These are phyloP conservation scores for Salix exigua DNA, from an alignment of 345 rosid genomes.

Conservation along the genomic window DNA sequence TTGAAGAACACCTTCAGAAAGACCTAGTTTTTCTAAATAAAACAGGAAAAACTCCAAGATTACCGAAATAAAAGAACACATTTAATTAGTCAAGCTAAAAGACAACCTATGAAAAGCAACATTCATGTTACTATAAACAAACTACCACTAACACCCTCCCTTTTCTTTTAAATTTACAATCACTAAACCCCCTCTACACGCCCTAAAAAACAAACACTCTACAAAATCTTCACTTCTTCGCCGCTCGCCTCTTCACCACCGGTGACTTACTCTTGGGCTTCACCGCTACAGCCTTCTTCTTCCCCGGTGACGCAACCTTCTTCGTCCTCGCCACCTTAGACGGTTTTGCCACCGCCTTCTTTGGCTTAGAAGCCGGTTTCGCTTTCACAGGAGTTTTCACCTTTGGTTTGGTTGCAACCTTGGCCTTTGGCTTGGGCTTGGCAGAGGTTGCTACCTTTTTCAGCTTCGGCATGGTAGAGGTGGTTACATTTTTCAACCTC, in stretches of 20 bases:
- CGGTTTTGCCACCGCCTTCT: not conserved
- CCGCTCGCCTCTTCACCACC: not conserved
- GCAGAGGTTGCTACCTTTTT: not conserved
- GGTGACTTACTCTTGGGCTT: conserved; percentile 9
- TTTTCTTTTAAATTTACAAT: conserved; percentile 6
- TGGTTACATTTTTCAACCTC: too few species aligned
- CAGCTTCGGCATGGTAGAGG: not conserved
- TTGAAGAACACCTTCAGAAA: not conserved
- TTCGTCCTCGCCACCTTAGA: not conserved
- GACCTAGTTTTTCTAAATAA: too few species aligned
- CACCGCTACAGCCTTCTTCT: not conserved
- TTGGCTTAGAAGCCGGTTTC: not conserved
- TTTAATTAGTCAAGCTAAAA: not conserved
- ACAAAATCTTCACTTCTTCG: conserved; percentile 7
- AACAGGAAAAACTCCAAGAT: not conserved
- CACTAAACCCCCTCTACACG: not conserved
- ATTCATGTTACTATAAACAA: not conserved
- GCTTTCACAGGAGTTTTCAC: conserved; percentile 1
- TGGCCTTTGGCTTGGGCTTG: conserved; percentile 5
- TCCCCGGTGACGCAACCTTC: not conserved
- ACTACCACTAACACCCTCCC: not conserved
- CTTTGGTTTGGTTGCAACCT: conserved; percentile 1
- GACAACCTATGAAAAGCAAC: not conserved
- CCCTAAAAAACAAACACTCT: too few species aligned
- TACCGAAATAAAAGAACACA: not conserved